Percentiles rank a stretch among this genome's conserved stretches.
Evolutionary conservation across 2,329 filamentous ascomycete genomes (phyloP).

Genomic region (Nothopassalora personata): DNA sequence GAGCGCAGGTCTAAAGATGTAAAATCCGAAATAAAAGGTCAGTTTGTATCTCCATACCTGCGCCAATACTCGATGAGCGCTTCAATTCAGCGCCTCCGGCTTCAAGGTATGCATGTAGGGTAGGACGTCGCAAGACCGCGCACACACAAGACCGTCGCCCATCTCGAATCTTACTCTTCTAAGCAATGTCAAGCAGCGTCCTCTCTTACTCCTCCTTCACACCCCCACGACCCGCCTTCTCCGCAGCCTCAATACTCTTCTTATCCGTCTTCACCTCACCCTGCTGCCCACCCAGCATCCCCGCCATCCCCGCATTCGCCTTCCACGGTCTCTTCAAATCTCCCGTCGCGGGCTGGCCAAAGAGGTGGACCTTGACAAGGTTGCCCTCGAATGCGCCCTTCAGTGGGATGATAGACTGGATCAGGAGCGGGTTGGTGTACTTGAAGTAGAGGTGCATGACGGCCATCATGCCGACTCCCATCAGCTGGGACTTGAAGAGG

Average conservation of each 20-base stretch:
- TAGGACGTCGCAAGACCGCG: not conserved
- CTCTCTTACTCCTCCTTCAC: constrained; percentile 47
- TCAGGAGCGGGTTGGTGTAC: constrained; percentile 98
- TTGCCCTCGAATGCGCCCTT: constrained; percentile 95
- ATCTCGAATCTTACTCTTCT: too few relatives aligned
- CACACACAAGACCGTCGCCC: too few relatives aligned
- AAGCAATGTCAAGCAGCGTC: too few relatives aligned
- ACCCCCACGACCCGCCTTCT: constrained; percentile 47
- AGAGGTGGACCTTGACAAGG: constrained; percentile 90
- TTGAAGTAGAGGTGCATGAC: constrained; percentile 99
- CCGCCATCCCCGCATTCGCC: constrained; percentile 74
- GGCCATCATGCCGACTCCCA: constrained; percentile 96
- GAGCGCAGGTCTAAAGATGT: too few relatives aligned
- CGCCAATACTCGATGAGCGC: not conserved
- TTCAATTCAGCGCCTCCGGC: not conserved
- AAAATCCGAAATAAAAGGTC: not conserved
- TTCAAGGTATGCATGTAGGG: not conserved
- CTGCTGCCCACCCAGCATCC: constrained; percentile 53
- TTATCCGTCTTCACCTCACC: constrained; percentile 76
- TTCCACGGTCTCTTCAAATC: constrained; percentile 98
- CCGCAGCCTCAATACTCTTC: constrained; percentile 51
- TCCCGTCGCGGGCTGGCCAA: constrained; percentile 77
- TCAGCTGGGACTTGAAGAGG: constrained; percentile 83
- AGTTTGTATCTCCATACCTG: not conserved
- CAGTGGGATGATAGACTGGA: constrained; percentile 97